Base-by-base conservation (phyloP, 345 rosid genomes). In the Gossypium turneri region DNA sequence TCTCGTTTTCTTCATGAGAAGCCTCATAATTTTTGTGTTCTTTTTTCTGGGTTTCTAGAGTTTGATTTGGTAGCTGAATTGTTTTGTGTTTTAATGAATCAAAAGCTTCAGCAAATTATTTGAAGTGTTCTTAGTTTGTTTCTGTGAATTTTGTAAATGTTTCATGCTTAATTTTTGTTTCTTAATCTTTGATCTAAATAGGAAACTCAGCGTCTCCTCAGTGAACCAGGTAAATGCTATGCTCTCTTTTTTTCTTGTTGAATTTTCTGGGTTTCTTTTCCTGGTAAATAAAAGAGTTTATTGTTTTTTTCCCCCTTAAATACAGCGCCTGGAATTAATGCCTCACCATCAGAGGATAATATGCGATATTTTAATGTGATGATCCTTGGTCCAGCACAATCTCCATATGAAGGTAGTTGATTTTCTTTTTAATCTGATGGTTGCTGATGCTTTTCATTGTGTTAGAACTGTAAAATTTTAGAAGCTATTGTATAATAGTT, bases 201-300 rank as follows among this genome's bases (percentile, higher is more conserved):
- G 97, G 98, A 95, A 88, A 93, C 99, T 27, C 99, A 93, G 74
- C 98, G 98, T 73, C 94, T 95, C 29, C 99, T 95, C 80, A 95
- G 97, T 77, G 99, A 95, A 81, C 99, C 99, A 45, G 99, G 98
- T 91, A 64, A 80, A 60, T 19, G 3, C 55, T 74, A 5, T 34
- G 24, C 47, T 19, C 38, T 22, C 58, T n/a, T 12, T 20, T 52
- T 43, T 57, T 41, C 20, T 44, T 70, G 3, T 58, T 29, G 16
- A 44, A 56, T 25, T 62, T 27, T 2, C 60, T 47, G 20, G 38
- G 43, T 70, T 76, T 71, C 11, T 73, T 61, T 24, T 81, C 74
- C 50, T 68, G 11, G 9, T 24, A 48, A 67, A 13, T 24, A 43
- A 44, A 44, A 67, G 43, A 48, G 72, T 57, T 50, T 45, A 12